phyloP scores from a whole-genome alignment of 495 filamentous ascomycete species.

The Trichoderma parareesei region DNA sequence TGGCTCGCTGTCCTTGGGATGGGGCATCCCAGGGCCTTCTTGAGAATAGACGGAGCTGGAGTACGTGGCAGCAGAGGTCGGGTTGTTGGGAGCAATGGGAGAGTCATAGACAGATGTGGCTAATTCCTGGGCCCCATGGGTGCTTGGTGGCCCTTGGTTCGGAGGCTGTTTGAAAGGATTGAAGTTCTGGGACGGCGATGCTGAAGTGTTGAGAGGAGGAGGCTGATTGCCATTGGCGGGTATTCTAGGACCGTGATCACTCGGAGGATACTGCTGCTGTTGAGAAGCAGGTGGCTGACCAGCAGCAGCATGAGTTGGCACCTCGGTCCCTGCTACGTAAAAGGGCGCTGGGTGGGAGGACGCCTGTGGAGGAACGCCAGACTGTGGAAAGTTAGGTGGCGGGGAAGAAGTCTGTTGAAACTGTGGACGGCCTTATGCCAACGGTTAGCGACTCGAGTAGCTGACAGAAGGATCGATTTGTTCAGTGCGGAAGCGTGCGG shows the following conservation, averaged over 20 bases:
- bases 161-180: conserved; percentile 34
- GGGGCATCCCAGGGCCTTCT: conserved; percentile 11
- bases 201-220: conserved; percentile 37
- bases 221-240: conserved; percentile 35
- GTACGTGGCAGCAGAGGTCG: conserved; percentile 40
- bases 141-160: conserved; percentile 42
- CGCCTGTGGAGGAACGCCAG: conserved; percentile 18
- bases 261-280: conserved; percentile 29
- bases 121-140: conserved; percentile 71
- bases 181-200: conserved; percentile 30
- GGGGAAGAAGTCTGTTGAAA: conserved; percentile 40
- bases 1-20: conserved; percentile 8
- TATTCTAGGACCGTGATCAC: conserved; percentile 36
- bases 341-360: conserved; percentile 8
- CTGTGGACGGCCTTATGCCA: conserved; percentile 14
- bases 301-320: conserved; percentile 24
- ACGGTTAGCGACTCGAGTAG: conserved; percentile 3
- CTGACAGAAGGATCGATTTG: background rate
- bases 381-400: conserved; percentile 40
- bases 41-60: conserved; percentile 50
- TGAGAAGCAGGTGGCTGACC: conserved; percentile 21
- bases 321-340: conserved; percentile 39
- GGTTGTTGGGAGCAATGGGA: conserved; percentile 53
- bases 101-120: conserved; percentile 80
- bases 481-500: background rate